phyloP scores from a whole-genome alignment of 495 filamentous ascomycete species.

The Penicillium lagena region DNA sequence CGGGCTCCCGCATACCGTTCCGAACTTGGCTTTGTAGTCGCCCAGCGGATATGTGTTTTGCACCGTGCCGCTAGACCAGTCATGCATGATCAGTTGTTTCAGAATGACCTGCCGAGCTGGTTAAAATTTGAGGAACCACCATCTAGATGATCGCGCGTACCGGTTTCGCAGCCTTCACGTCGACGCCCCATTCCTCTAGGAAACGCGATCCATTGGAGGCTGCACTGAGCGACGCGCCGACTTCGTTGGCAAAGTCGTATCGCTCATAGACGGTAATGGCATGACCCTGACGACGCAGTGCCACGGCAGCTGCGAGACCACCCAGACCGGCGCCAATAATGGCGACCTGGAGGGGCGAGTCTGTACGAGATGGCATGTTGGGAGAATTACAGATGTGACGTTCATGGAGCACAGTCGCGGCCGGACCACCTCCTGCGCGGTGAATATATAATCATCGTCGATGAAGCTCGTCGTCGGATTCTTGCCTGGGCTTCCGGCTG shows the following conservation, averaged over 20 bases:
- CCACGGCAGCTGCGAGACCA: constrained; percentile 47
- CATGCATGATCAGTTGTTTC: constrained; percentile 25
- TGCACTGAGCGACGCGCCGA: constrained; percentile 20
- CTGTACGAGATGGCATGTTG: constrained; percentile 15
- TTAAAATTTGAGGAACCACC: not conserved
- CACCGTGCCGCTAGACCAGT: constrained; percentile 18
- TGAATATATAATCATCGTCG: constrained; percentile 1
- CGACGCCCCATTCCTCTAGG: constrained; percentile 22
- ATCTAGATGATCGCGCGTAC: constrained; percentile 1
- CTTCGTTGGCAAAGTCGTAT: constrained; percentile 24
- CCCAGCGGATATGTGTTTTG: constrained; percentile 18
- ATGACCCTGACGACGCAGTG: constrained; percentile 45
- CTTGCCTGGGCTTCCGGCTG: too few relatives aligned
- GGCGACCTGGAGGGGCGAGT: constrained; percentile 17
- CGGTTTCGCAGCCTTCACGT: constrained; percentile 20
- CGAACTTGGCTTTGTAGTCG: constrained; percentile 23
- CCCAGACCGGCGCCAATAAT: constrained; percentile 51
- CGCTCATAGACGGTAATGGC: constrained; percentile 35
- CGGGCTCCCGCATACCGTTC: constrained; percentile 7
- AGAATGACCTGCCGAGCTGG: constrained; percentile 13
- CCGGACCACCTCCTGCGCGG: too few relatives aligned
- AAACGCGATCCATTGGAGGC: constrained; percentile 21
- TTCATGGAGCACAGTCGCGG: too few relatives aligned
- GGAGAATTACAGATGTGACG: too few relatives aligned
- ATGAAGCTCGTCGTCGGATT: constrained; percentile 7